phyloP scores from a whole-genome alignment of 2,329 filamentous ascomycete genomes.

The Catunica adiposa region DNA sequence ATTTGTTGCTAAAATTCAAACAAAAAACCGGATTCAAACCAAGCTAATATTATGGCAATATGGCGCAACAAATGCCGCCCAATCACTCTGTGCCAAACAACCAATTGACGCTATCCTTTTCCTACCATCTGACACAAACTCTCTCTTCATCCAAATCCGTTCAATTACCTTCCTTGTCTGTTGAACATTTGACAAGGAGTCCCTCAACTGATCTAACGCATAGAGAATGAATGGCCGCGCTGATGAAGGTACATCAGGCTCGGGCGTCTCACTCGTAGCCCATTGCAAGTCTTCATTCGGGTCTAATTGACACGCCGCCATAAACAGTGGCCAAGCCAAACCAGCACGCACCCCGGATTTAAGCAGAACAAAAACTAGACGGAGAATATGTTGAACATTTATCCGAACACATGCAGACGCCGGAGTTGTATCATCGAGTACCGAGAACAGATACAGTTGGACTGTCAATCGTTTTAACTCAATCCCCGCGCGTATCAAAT shows the following conservation, averaged over 20 bases:
- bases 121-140: constrained; percentile 17
- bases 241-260: constrained; percentile 15
- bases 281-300: constrained; percentile 22
- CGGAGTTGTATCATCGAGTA: constrained; percentile 25
- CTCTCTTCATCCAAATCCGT: constrained; percentile 27
- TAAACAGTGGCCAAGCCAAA: constrained; percentile 27
- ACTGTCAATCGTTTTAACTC: constrained; percentile 27
- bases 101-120: too few species aligned
- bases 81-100: too few species aligned
- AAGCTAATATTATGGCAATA: constrained; percentile 26
- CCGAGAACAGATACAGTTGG: constrained; percentile 26
- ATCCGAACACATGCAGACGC: constrained; percentile 18
- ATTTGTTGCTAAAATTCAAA: too few species aligned
- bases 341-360: constrained; percentile 21
- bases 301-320: constrained; percentile 27
- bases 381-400: constrained; percentile 22
- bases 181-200: constrained; percentile 25
- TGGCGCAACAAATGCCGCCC: constrained; percentile 27
- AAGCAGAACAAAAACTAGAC: constrained; percentile 21
- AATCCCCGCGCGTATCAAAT: constrained; percentile 22
- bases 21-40: constrained; percentile 18
- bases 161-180: constrained; percentile 27
- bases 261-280: constrained; percentile 11
- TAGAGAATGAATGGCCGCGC: constrained; percentile 25
- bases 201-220: constrained; percentile 23